Percentiles rank a stretch among this genome's conserved stretches.
Evolutionary conservation across 768 basidiomycete genomes (phyloP).

Genomic region (Tylopilus intermedius): DNA sequence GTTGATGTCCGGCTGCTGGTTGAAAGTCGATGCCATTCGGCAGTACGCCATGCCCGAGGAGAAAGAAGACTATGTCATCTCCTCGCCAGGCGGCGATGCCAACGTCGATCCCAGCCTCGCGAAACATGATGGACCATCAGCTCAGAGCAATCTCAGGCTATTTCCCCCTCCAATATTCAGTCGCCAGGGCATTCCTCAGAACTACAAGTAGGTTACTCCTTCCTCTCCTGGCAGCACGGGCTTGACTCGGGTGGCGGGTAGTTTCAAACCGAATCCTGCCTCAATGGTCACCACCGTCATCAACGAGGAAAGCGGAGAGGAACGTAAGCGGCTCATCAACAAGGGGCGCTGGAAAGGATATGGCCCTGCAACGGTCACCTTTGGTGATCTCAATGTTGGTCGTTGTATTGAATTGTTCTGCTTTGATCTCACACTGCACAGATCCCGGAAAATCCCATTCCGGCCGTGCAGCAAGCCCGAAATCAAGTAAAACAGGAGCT

Average conservation of each 20-base stretch:
- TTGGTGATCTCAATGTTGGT: slow-evolving; percentile 48
- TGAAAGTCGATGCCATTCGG: slow-evolving; percentile 65
- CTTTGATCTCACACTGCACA: slow-evolving; percentile 22
- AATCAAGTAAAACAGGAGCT: slow-evolving; percentile 51
- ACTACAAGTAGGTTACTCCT: slow-evolving; percentile 59
- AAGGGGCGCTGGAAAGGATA: slow-evolving; percentile 82
- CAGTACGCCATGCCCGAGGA: slow-evolving; percentile 67
- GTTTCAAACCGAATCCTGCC: slow-evolving; percentile 74
- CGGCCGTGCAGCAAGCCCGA: slow-evolving; percentile 56
- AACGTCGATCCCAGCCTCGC: slow-evolving; percentile 51
- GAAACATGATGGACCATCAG: slow-evolving; percentile 10
- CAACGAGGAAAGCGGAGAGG: slow-evolving; percentile 74
- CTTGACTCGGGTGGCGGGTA: slow-evolving; percentile 23
- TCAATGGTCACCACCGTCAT: slow-evolving; percentile 64
- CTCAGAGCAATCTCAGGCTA: slow-evolving; percentile 60
- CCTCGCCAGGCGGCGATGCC: slow-evolving; percentile 29
- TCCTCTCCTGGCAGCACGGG: not conserved
- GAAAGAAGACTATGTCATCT: slow-evolving; percentile 54
- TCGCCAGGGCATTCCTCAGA: slow-evolving; percentile 70
- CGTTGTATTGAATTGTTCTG: not conserved
- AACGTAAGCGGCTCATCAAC: slow-evolving; percentile 80
- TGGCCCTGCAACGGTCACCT: slow-evolving; percentile 68
- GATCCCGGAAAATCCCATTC: slow-evolving; percentile 65
- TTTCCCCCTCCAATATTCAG: slow-evolving; percentile 90
- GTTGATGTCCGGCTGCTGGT: slow-evolving; percentile 5